These are phyloP conservation scores for Candida odintsovae DNA, from an alignment of 805 yeast species.

Conservation along the genomic window DNA sequence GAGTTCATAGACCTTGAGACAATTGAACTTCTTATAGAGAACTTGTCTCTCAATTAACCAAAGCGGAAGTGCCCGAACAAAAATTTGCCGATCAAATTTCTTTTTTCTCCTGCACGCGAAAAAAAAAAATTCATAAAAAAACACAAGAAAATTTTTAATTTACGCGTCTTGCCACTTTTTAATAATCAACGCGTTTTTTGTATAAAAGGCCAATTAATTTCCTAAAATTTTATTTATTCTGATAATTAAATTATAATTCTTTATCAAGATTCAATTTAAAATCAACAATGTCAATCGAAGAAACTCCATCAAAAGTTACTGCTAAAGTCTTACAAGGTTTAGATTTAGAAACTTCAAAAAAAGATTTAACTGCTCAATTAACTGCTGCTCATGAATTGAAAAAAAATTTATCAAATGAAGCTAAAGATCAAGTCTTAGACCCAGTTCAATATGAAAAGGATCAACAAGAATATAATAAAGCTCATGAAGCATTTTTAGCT, in stretches of 20 bases:
- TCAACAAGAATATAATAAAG: slow-evolving; percentile 21
- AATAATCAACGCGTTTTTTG: background rate
- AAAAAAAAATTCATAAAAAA: too few species aligned
- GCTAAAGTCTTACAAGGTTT: slow-evolving; percentile 51
- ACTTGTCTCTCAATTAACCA: too few species aligned
- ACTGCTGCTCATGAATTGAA: slow-evolving; percentile 26
- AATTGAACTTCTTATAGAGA: too few species aligned
- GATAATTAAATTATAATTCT: too few species aligned
- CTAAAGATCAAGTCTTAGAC: slow-evolving; percentile 7
- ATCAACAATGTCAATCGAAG: slow-evolving; percentile 43
- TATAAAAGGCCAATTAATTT: background rate
- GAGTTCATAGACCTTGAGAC: too few species aligned
- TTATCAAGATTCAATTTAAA: too few species aligned
- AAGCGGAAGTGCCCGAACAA: too few species aligned
- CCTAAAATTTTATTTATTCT: background rate
- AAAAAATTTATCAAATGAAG: slow-evolving; percentile 13
- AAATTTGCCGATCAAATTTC: background rate
- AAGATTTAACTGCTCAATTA: slow-evolving; percentile 38
- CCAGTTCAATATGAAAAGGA: slow-evolving; percentile 2
- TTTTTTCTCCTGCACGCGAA: background rate
- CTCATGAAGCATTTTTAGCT: slow-evolving; percentile 51
- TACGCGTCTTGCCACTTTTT: background rate
- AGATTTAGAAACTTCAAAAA: slow-evolving; percentile 40
- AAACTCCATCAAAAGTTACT: slow-evolving; percentile 67
- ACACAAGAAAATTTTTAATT: too few species aligned